phyloP scores from a whole-genome alignment of 1,284 basidiomycete species.

The Irpex sp. region DNA sequence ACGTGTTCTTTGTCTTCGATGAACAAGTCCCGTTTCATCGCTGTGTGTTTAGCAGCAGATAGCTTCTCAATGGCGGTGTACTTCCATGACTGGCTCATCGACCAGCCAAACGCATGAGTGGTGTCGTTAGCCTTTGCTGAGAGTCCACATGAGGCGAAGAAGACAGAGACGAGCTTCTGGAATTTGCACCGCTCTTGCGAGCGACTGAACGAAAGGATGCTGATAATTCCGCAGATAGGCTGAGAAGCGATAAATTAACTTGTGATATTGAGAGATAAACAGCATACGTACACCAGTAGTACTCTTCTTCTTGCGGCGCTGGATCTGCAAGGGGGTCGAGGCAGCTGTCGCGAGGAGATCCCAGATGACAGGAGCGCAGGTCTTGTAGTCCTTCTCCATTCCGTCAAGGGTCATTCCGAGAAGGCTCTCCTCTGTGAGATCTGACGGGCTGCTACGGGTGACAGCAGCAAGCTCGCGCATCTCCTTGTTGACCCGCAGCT shows the following conservation, averaged over 20 bases:
- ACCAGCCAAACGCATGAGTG: slow-evolving; percentile 22
- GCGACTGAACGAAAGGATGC: slow-evolving; percentile 24
- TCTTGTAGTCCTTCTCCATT: too few relatives aligned
- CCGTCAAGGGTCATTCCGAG: not conserved
- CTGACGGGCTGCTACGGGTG: not conserved
- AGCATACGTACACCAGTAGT: slow-evolving; percentile 22
- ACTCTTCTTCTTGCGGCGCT: slow-evolving; percentile 23
- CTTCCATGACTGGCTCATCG: slow-evolving; percentile 29
- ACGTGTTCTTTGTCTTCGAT: slow-evolving; percentile 19
- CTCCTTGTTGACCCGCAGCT: not conserved
- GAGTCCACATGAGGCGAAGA: slow-evolving; percentile 23
- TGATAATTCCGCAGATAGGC: slow-evolving; percentile 24
- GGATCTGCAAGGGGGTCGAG: slow-evolving; percentile 16
- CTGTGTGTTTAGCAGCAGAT: not conserved
- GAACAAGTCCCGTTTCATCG: slow-evolving; percentile 12
- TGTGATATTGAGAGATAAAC: not conserved
- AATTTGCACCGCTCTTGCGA: slow-evolving; percentile 25
- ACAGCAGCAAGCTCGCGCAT: not conserved
- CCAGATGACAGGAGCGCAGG: slow-evolving; percentile 21
- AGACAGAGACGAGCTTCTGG: slow-evolving; percentile 28
- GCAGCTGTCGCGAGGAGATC: slow-evolving; percentile 18
- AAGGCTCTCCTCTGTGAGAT: slow-evolving; percentile 10
- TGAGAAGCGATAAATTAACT: not conserved
- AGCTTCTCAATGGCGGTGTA: slow-evolving; percentile 6
- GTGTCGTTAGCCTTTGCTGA: slow-evolving; percentile 25